Evolutionary conservation across 108 stramenopile genomes (phyloP), one percentile per base, ranked within the genome.

Genomic region (Cylindrotheca fusiformis): DNA sequence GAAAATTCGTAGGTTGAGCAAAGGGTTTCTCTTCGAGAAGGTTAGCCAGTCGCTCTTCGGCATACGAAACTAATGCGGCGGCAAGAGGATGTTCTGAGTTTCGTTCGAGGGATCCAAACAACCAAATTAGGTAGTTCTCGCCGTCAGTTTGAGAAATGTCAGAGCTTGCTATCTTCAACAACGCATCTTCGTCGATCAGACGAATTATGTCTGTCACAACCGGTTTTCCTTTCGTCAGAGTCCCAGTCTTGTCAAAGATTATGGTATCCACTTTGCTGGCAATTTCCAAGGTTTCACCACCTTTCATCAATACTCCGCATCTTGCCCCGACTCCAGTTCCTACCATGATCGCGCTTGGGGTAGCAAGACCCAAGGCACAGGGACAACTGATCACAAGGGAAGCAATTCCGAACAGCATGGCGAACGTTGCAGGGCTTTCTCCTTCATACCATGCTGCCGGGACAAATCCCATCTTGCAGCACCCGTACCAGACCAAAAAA

Each of bases 221-320:
- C 12, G 93, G 88, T 72, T 84, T 76, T 4, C 96, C 96, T 33
- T 68, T 57, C 12, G 99, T 99, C 24, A 99, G 69, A 21, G 99
- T 99, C 5, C 97, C 97, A n/a, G 99, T 99, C 82, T 99, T 99
- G 82, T 99, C 99, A 71, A 99, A 90, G 12, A 91, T 65, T 45
- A 97, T 81, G 21, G 88, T 83, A 24, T 90, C 77, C 2, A 97
- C 92, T 33, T 85, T 68, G 53, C 78, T 67, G 3, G 96, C 94
- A 27, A 72, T 68, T 81, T 98, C 97, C 44, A 99, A 74, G 4
- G 96, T 91, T 17, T 82, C 89, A 19, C 97, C 99, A 10, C 99
- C 97, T 80, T 98, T 99, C 84, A 99, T 96, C 18, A 99, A 76
- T 52, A 99, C 69, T 4, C 99, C 99, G 52, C 89, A 81, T 2